Evolutionary conservation across 139 green algal genomes (phyloP).

Genomic region (Chlorella vulgaris): DNA sequence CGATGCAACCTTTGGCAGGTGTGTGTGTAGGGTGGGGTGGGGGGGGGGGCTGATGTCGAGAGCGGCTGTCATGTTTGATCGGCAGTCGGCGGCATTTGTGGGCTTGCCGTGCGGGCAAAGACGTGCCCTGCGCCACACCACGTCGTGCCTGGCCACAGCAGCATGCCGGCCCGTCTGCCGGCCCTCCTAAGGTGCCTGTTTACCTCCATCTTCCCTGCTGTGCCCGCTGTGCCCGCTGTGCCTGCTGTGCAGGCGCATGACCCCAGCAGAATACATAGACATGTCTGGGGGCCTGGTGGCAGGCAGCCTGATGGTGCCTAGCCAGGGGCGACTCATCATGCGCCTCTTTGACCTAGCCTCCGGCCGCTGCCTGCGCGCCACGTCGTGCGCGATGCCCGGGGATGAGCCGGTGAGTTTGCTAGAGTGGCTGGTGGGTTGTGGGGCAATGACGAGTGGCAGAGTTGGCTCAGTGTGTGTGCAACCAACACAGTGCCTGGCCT

Average conservation of each 20-base stretch:
- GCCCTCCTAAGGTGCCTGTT: no score
- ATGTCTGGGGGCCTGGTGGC: constrained; percentile 20
- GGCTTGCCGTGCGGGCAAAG: no score
- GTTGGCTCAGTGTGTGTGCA: no score
- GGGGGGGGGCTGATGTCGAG: no score
- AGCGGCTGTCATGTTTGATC: no score
- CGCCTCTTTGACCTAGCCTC: constrained; percentile 29
- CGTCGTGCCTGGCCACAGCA: no score
- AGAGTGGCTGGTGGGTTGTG: not conserved
- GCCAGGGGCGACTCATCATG: constrained; percentile 13
- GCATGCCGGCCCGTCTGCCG: no score
- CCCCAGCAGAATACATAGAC: constrained; percentile 42
- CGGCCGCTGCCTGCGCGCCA: constrained; percentile 29
- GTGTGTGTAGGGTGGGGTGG: not conserved
- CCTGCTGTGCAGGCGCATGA: constrained; percentile 1
- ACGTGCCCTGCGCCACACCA: no score
- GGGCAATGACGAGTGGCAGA: no score
- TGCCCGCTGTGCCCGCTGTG: not conserved
- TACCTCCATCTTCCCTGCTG: not conserved
- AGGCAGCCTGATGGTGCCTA: constrained; percentile 10
- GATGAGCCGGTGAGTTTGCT: not conserved
- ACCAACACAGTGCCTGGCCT: no score
- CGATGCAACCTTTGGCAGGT: constrained; percentile 15
- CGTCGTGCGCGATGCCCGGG: not conserved
- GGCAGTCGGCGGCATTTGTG: not conserved